These are phyloP conservation scores for Neofusicoccum umdonicola DNA, from an alignment of 2,329 filamentous ascomycete genomes.

Conservation along the genomic window DNA sequence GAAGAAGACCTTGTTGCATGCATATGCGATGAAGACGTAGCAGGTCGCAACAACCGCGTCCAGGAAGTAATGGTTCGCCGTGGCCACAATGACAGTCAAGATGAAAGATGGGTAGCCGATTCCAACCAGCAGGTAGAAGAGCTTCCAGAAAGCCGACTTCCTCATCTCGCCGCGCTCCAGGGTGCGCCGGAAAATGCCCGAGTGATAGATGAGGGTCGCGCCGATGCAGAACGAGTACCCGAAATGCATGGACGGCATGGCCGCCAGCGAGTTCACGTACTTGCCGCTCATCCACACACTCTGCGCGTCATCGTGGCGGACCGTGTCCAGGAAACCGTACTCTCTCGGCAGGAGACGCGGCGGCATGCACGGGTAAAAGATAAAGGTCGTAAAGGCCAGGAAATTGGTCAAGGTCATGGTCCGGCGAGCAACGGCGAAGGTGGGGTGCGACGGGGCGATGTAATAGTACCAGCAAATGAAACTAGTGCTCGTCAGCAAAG, in stretches of 20 bases:
- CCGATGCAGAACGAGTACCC: slow-evolving; percentile 56
- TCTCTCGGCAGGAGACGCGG: slow-evolving; percentile 46
- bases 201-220: slow-evolving; percentile 53
- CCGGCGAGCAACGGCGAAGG: slow-evolving; percentile 44
- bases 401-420: slow-evolving; percentile 54
- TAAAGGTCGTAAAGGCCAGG: slow-evolving; percentile 52
- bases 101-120: slow-evolving; percentile 55
- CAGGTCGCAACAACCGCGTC: slow-evolving; percentile 52
- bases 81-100: slow-evolving; percentile 58
- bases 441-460: slow-evolving; percentile 51
- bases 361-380: slow-evolving; percentile 55
- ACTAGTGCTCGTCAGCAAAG: slow-evolving; percentile 33
- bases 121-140: slow-evolving; percentile 47
- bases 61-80: slow-evolving; percentile 62
- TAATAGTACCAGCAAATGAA: slow-evolving; percentile 66
- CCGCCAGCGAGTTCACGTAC: slow-evolving; percentile 47
- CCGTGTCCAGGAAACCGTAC: slow-evolving; percentile 48
- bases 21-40: slow-evolving; percentile 49
- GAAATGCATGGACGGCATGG: slow-evolving; percentile 54
- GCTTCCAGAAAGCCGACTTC: slow-evolving; percentile 42
- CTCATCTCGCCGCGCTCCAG: slow-evolving; percentile 43
- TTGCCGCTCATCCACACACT: slow-evolving; percentile 48
- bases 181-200: slow-evolving; percentile 45
- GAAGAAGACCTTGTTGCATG: slow-evolving; percentile 51
- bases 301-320: slow-evolving; percentile 47